Evolutionary conservation across 2,329 filamentous ascomycete species (phyloP).

Genomic region (Nemania abortiva): DNA sequence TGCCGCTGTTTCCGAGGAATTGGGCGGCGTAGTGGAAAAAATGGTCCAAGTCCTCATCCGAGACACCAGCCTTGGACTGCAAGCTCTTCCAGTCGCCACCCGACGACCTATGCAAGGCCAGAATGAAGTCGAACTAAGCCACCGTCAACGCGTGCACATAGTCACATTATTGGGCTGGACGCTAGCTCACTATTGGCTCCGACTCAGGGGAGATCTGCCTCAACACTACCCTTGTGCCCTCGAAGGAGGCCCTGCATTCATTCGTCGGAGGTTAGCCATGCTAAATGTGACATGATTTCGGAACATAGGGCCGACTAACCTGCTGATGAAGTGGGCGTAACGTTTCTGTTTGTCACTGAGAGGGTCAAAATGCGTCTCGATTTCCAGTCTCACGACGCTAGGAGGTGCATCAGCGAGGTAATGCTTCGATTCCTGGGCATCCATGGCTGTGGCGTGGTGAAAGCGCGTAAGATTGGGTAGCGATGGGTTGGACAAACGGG

Average conservation of each 20-base stretch:
- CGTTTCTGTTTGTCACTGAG: constrained; percentile 81
- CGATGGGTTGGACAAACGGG: constrained; percentile 11
- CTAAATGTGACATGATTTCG: constrained; percentile 30
- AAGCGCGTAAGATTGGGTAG: constrained; percentile 31
- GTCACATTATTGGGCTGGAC: constrained; percentile 15
- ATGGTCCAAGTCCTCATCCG: constrained; percentile 71
- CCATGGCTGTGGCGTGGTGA: constrained; percentile 59
- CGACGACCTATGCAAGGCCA: constrained; percentile 75
- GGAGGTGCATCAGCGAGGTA: constrained; percentile 94
- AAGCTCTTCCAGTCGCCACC: constrained; percentile 78
- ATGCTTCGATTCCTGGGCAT: constrained; percentile 73
- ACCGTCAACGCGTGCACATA: constrained; percentile 30
- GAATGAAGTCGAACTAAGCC: constrained; percentile 77
- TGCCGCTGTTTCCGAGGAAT: constrained; percentile 83
- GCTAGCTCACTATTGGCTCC: constrained; percentile 68
- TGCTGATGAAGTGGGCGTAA: constrained; percentile 91
- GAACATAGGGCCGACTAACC: constrained; percentile 59
- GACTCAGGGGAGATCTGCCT: constrained; percentile 86
- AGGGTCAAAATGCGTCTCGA: constrained; percentile 91
- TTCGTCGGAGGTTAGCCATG: constrained; percentile 27
- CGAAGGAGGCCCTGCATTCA: constrained; percentile 74
- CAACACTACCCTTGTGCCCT: constrained; percentile 81
- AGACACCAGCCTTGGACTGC: constrained; percentile 72
- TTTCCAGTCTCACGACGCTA: constrained; percentile 85
- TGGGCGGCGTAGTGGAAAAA: constrained; percentile 84